Evolutionary conservation across 148 eudicot genomes (phyloP), one percentile per base, ranked within the genome.

Genomic region (Arctostaphylos glauca): DNA sequence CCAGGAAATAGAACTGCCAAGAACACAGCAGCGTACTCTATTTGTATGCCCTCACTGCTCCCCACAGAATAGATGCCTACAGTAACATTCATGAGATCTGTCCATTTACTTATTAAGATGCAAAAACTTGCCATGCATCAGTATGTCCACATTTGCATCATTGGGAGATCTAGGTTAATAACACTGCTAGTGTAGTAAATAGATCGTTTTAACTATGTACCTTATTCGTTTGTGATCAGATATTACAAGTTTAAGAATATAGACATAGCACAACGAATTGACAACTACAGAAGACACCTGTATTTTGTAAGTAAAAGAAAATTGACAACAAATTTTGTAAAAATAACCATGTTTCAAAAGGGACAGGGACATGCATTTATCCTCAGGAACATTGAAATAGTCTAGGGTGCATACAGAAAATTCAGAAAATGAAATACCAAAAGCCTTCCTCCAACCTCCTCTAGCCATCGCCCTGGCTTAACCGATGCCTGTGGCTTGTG

Each of bases 1-100:
- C 99, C 99, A 43, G 98, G 99, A 89, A 96, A 94, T 47, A 94
- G 81, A 85, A 88, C 88, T n/a, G 94, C 99, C 53, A 91, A 83
- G 88, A 96, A 96, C 62, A 94, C 79, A 47, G 99, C 99, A 76
- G 92, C 77, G 85, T 94, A 94, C 84, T 94, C 98, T 83, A 94
- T 82, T 70, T 88, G 95, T 84, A 96, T 84, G 72, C 99, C 99
- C 89, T 94, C 98, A 89, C 99, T 95, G 98, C 92, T 84, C 74
- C 71, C 89, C 81, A 59, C 55, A 75, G 66, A 89, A 84, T 77
- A 44, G 55, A 78, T 80, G 77, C 91, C 90, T 82, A 92, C 59
- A 85, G 68, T 68, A 84, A 82, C 72, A 81, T 82, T 81, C 66
- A 85, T 89, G 82, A 93, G 93, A 79, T 60, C 52, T 5, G 44